Conservation (phyloP, 768 basidiomycete genomes). For the Gyrodon lividus region DNA sequence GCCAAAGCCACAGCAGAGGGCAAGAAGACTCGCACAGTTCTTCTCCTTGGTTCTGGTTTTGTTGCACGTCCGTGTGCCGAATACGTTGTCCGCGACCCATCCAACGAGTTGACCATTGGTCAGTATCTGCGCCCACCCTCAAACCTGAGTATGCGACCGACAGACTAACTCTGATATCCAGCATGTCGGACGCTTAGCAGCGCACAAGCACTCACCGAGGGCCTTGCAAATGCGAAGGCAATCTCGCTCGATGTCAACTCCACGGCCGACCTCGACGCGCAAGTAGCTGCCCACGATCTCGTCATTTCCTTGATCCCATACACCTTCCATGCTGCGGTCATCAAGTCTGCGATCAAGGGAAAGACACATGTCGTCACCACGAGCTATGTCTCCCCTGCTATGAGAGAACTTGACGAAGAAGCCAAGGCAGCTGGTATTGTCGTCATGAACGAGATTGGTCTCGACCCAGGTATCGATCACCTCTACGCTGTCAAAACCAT, state of each 20-base stretch:
- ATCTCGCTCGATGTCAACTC: constrained; percentile 81
- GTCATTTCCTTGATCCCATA: constrained; percentile 98
- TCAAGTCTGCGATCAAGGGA: constrained; percentile 78
- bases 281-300: constrained; percentile 83
- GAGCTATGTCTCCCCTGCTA: constrained; percentile 88
- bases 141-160: background rate
- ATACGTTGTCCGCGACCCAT: constrained; percentile 79
- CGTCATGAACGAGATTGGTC: constrained; percentile 96
- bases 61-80: constrained; percentile 97
- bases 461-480: constrained; percentile 95
- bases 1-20: constrained; percentile 42
- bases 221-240: constrained; percentile 68
- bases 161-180: constrained; percentile 27
- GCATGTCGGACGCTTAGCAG: constrained; percentile 86
- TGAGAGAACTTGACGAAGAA: constrained; percentile 80
- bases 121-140: constrained; percentile 22
- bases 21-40: constrained; percentile 59
- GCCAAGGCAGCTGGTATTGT: constrained; percentile 87
- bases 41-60: constrained; percentile 92
- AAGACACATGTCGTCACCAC: constrained; percentile 96
- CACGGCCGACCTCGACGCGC: constrained; percentile 69
- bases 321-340: constrained; percentile 84
- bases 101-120: constrained; percentile 86
- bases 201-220: constrained; percentile 66
- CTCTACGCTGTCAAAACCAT: constrained; percentile 94